Base-by-base conservation (phyloP, 345 rosid species). In the Camelina laxa region DNA sequence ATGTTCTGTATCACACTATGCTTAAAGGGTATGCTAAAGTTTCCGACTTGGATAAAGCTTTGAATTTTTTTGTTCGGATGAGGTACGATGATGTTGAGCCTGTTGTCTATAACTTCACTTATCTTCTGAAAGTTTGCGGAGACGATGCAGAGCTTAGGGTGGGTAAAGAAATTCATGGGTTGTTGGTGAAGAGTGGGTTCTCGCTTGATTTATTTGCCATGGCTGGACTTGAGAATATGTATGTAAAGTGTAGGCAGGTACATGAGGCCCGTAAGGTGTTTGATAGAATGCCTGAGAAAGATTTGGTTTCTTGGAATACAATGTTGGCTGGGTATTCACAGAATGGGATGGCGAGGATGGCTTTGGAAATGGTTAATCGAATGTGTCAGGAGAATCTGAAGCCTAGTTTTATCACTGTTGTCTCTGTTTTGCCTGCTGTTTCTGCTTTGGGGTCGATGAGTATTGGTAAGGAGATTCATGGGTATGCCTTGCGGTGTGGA, bases 231-330 rank as follows among this genome's bases (percentile, higher is more conserved):
- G 89, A 86, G 2, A 86, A 82, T 70, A 47, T 92, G 91, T 90
- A 90, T 63, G 85, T 87, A 0, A 92, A 92, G 50, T 92, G 96
- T 67, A 80, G 86, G 72, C 77, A 78, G 55, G 66, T 88, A 53
- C 74, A 76, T 9, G 90, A 90, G 8, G 93, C 98, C 0, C 79
- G 77, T 55, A 93, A 89, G 81, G 84, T 89, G 93, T 91, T 93
- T 67, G 96, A 84, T 69, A 86, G 93, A 82, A 87, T 89, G 97
- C 83, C 89, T 20, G 90, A 84, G 19, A 91, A 92, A 65, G 98
- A 91, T 53, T 84, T 87, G 83, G 90, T 91, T 67, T 89, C 86
- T 8, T 93, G 92, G 97, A 93, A 91, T 70, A 86, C 93, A 1
- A 93, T 93, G 65, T 75, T 91, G 77, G 83, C 96, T 64, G 97